Evolutionary conservation across 495 filamentous ascomycete species (phyloP).

Genomic region (Neurospora discreta): DNA sequence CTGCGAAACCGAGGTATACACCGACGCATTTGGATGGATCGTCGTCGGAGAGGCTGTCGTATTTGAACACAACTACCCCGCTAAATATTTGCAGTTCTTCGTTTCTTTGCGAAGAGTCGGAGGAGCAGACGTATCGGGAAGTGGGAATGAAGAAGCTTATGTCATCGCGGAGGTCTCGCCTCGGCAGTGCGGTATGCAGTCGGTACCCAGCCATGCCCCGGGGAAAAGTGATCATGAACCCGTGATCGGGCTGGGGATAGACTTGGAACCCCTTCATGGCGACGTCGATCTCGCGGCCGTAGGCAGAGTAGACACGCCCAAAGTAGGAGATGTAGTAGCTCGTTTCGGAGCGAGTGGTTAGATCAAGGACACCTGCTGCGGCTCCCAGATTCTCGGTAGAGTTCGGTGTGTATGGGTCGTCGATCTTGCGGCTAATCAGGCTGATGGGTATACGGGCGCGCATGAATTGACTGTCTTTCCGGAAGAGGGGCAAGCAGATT

Average conservation of each 20-base stretch:
- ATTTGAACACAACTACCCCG: not conserved
- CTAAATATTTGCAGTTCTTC: not conserved
- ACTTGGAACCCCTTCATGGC: slow-evolving; percentile 14
- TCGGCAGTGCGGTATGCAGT: slow-evolving; percentile 4
- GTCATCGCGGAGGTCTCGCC: slow-evolving; percentile 1
- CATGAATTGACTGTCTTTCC: slow-evolving; percentile 17
- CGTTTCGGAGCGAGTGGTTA: slow-evolving; percentile 7
- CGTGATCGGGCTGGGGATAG: not conserved
- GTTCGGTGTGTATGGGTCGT: not conserved
- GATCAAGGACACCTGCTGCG: slow-evolving; percentile 8
- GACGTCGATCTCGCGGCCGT: slow-evolving; percentile 15
- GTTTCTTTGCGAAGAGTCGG: not conserved
- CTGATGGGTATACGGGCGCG: slow-evolving; percentile 12
- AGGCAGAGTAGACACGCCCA: slow-evolving; percentile 12
- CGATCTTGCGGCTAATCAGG: slow-evolving; percentile 7
- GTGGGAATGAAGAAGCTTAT: slow-evolving; percentile 15
- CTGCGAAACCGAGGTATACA: not conserved
- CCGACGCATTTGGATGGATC: not conserved
- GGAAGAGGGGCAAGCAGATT: slow-evolving; percentile 15
- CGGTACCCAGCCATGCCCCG: slow-evolving; percentile 10
- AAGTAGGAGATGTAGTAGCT: slow-evolving; percentile 16
- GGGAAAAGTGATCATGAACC: slow-evolving; percentile 16
- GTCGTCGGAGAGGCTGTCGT: not conserved
- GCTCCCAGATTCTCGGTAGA: not conserved
- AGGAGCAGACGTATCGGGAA: not conserved